These are phyloP conservation scores for Tetrapyrgos nigripes DNA, from an alignment of 1,284 basidiomycete genomes.

Conservation along the genomic window DNA sequence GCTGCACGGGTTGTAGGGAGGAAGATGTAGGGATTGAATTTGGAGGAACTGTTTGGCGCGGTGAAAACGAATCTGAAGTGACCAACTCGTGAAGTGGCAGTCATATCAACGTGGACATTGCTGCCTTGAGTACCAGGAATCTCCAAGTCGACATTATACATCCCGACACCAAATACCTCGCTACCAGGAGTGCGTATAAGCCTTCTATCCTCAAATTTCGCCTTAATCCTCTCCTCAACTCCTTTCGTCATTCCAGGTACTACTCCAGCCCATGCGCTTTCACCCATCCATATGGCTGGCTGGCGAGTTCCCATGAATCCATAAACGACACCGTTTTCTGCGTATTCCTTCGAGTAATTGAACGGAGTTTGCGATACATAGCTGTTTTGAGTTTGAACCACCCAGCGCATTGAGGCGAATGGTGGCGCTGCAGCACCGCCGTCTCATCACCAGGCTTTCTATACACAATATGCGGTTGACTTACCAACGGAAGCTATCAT, in stretches of 20 bases:
- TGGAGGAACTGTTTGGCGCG: slow-evolving; percentile 25
- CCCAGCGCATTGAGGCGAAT: slow-evolving; percentile 86
- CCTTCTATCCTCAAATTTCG: slow-evolving; percentile 65
- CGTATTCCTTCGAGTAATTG: slow-evolving; percentile 65
- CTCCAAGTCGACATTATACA: slow-evolving; percentile 70
- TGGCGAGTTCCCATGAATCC: slow-evolving; percentile 85
- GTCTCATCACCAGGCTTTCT: slow-evolving; percentile 21
- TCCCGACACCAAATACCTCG: slow-evolving; percentile 66
- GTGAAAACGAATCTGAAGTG: slow-evolving; percentile 79
- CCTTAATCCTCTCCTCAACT: slow-evolving; percentile 45
- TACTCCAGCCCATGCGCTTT: slow-evolving; percentile 72
- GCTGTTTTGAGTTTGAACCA: slow-evolving; percentile 72
- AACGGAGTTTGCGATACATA: slow-evolving; percentile 83
- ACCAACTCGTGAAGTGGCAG: slow-evolving; percentile 79
- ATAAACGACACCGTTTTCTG: slow-evolving; percentile 48
- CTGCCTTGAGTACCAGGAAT: slow-evolving; percentile 50
- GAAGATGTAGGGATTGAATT: slow-evolving; percentile 63
- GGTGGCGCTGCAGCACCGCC: slow-evolving; percentile 81
- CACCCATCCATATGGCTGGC: slow-evolving; percentile 93
- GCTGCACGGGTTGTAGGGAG: slow-evolving; percentile 73
- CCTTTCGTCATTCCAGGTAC: slow-evolving; percentile 55
- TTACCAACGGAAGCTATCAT: slow-evolving; percentile 30
- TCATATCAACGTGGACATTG: slow-evolving; percentile 66
- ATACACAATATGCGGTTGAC: not conserved
- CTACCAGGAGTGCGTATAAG: slow-evolving; percentile 62